A percentile compares a stretch with the other conserved stretches of the same genome.
These are phyloP conservation scores for Lepiota brunneoincarnata DNA, from an alignment of 768 basidiomycete genomes.

Conservation along the genomic window DNA sequence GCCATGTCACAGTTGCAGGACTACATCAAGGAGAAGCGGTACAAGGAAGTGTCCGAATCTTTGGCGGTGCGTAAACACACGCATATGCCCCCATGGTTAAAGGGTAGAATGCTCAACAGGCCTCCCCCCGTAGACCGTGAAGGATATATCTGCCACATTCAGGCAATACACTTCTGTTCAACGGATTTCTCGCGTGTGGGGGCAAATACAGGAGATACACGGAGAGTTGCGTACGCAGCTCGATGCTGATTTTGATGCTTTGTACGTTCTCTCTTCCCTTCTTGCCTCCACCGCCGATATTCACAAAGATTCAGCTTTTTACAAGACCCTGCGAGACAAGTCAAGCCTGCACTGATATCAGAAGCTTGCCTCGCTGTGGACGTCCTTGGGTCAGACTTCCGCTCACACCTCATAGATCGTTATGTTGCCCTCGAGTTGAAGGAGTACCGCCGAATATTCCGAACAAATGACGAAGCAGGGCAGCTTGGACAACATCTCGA, in stretches of 20 bases:
- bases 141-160: slow-evolving; percentile 80
- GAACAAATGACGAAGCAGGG: slow-evolving; percentile 90
- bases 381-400: slow-evolving; percentile 82
- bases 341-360: slow-evolving; percentile 62
- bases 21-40: slow-evolving; percentile 73
- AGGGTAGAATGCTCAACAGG: slow-evolving; percentile 5
- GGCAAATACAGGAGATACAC: slow-evolving; percentile 78
- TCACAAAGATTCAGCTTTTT: slow-evolving; percentile 56
- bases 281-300: background rate
- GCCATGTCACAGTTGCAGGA: slow-evolving; percentile 80
- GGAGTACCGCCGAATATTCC: slow-evolving; percentile 95
- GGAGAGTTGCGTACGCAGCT: slow-evolving; percentile 77
- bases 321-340: slow-evolving; percentile 67
- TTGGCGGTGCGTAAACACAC: slow-evolving; percentile 49
- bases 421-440: slow-evolving; percentile 89
- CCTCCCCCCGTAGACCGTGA: slow-evolving; percentile 62
- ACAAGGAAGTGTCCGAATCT: slow-evolving; percentile 80
- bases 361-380: slow-evolving; percentile 91
- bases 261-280: slow-evolving; percentile 50
- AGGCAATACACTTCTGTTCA: slow-evolving; percentile 76
- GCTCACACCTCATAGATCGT: slow-evolving; percentile 78
- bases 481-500: slow-evolving; percentile 91
- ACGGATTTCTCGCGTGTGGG: slow-evolving; percentile 74
- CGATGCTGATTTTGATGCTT: slow-evolving; percentile 88
- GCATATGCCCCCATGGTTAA: background rate